phyloP scores from a whole-genome alignment of 257 asterid species.

The Euphrasia confusa region DNA sequence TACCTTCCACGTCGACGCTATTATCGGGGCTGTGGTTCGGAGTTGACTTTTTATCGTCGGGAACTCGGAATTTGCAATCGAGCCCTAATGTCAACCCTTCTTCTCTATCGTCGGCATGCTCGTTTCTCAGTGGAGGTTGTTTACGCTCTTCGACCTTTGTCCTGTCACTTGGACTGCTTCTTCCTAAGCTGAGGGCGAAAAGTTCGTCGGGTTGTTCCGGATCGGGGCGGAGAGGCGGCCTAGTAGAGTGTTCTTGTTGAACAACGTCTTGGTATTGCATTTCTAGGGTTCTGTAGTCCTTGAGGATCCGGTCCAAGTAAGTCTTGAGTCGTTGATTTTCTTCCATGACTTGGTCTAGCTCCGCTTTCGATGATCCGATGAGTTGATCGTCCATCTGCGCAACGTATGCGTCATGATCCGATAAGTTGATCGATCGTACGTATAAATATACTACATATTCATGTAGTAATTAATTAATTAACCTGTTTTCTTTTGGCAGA shows the following conservation, averaged over 20 bases:
- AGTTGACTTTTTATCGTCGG: conserved; percentile 16
- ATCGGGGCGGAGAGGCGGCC: conserved; percentile 23
- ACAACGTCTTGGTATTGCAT: conserved; percentile 51
- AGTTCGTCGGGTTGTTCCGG: conserved; percentile 32
- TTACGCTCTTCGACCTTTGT: conserved; percentile 32
- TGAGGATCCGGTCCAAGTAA: conserved; percentile 52
- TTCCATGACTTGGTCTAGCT: conserved; percentile 69
- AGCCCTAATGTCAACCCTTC: conserved; percentile 57
- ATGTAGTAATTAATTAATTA: too few relatives aligned
- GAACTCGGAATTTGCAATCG: conserved; percentile 46
- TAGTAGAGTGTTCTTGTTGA: conserved; percentile 35
- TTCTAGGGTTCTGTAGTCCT: conserved; percentile 67
- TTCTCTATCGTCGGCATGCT: conserved; percentile 21
- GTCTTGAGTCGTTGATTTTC: conserved; percentile 69
- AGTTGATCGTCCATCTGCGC: conserved; percentile 47
- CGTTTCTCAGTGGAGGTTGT: conserved; percentile 23
- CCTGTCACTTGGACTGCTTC: conserved; percentile 38
- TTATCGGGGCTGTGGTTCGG: conserved; percentile 45
- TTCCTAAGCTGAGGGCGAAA: conserved; percentile 65
- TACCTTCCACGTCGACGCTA: conserved; percentile 55
- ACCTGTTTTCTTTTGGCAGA: conserved; percentile 44
- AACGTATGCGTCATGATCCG: background rate
- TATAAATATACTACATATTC: too few relatives aligned
- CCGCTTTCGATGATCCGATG: conserved; percentile 53
- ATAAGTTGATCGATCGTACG: too few relatives aligned